A percentile compares a stretch with the other conserved stretches of the same genome.
phyloP scores from a whole-genome alignment of 2,329 filamentous ascomycete species.

The Claviceps spartinae region DNA sequence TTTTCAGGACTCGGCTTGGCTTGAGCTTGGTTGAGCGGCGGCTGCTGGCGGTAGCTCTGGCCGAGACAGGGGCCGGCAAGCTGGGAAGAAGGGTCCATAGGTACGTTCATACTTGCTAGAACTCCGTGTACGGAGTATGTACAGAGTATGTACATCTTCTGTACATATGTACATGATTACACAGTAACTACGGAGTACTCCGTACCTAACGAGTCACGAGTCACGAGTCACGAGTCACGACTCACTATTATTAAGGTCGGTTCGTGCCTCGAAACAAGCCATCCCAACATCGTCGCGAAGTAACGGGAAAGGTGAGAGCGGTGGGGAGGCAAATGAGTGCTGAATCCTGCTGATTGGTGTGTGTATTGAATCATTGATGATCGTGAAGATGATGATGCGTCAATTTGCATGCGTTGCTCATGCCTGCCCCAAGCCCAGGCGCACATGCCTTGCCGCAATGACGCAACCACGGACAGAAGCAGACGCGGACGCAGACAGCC shows the following conservation, averaged over 20 bases:
- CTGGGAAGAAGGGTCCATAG: not conserved
- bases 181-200: no score
- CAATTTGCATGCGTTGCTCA: not conserved
- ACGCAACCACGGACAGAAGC: not conserved
- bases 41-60: constrained; percentile 6
- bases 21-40: not conserved
- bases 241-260: no score
- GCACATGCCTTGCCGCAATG: not conserved
- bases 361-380: not conserved
- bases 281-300: not conserved
- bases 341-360: not conserved
- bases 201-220: no score
- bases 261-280: no score
- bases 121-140: no score
- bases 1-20: not conserved
- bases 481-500: not conserved
- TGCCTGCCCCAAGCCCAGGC: not conserved
- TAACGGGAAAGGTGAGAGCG: not conserved
- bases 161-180: no score
- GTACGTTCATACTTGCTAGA: no score
- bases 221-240: no score
- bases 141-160: no score
- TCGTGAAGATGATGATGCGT: not conserved
- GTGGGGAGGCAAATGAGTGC: not conserved
- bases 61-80: constrained; percentile 6